phyloP scores from a whole-genome alignment of 78 protist species.

The Polysphondylium violaceum region DNA sequence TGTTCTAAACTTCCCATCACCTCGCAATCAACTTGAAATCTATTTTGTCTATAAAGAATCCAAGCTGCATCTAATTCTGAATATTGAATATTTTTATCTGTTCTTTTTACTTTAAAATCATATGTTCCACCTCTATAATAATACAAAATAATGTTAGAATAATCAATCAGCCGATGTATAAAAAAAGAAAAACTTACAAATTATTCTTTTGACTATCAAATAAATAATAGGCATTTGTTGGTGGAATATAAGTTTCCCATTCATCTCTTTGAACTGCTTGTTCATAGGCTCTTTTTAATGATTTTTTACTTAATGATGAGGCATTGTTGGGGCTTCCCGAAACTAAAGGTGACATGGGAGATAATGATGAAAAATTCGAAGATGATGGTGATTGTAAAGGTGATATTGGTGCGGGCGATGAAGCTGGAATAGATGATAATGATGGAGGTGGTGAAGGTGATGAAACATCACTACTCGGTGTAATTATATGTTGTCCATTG shows the following conservation, averaged over 20 bases:
- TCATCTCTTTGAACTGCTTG: conserved; percentile 52
- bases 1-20: conserved; percentile 51
- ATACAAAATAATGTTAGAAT: not conserved
- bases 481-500: not conserved
- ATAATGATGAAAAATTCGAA: not conserved
- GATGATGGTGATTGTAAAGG: not conserved
- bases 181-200: conserved; percentile 5
- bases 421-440: conserved; percentile 11
- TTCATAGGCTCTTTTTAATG: conserved; percentile 50
- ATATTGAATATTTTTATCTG: conserved; percentile 74
- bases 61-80: conserved; percentile 77
- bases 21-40: conserved; percentile 76
- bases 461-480: conserved; percentile 32
- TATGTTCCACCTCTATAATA: conserved; percentile 33
- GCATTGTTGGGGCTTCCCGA: not conserved
- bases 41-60: conserved; percentile 78
- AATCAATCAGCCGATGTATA: not conserved
- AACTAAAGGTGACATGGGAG: not conserved
- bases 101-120: conserved; percentile 69
- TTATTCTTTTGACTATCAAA: conserved; percentile 29
- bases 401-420: not conserved
- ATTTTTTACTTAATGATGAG: not conserved
- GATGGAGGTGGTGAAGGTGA: too few species aligned
- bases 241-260: conserved; percentile 62
- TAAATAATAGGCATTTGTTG: not conserved